Conservation (phyloP, 805 yeast species). For the Monosporozyma aquatica region DNA sequence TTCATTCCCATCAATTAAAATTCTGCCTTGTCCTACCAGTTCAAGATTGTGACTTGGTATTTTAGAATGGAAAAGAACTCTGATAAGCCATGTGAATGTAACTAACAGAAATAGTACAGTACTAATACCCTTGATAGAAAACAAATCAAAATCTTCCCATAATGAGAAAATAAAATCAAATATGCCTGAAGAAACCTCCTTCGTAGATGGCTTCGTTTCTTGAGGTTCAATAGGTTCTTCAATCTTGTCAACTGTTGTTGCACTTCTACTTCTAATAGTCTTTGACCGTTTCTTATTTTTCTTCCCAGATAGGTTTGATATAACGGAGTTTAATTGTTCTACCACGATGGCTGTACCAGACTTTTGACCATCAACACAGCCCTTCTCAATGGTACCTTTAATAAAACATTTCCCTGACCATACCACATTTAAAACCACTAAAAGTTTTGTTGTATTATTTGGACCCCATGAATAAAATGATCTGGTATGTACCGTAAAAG, state of each 20-base stretch:
- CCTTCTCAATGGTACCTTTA: conserved; percentile 67
- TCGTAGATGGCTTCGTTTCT: background rate
- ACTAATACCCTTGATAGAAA: conserved; percentile 14
- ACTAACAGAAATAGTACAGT: conserved; percentile 3
- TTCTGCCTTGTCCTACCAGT: conserved; percentile 22
- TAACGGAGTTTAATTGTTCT: conserved; percentile 32
- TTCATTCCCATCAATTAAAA: conserved; percentile 31
- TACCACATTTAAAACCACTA: conserved; percentile 48
- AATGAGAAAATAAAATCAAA: conserved; percentile 4
- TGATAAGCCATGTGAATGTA: conserved; percentile 9
- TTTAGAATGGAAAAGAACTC: conserved; percentile 5
- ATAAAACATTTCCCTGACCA: conserved; percentile 76
- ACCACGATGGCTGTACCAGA: conserved; percentile 41
- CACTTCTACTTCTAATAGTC: conserved; percentile 1
- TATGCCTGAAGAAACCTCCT: background rate
- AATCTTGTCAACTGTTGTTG: background rate
- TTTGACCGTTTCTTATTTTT: conserved; percentile 7
- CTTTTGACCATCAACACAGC: conserved; percentile 67
- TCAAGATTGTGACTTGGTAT: conserved; percentile 7
- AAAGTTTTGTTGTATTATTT: conserved; percentile 45
- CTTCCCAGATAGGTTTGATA: conserved; percentile 10
- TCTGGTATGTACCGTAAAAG: conserved; percentile 54
- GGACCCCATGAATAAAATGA: conserved; percentile 60
- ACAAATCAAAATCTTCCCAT: conserved; percentile 13
- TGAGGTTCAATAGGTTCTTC: background rate